A percentile compares a stretch with the other conserved stretches of the same genome.
These are phyloP conservation scores for Pharnaceum exiguum DNA, from an alignment of 148 eudicot species.

Conservation along the genomic window DNA sequence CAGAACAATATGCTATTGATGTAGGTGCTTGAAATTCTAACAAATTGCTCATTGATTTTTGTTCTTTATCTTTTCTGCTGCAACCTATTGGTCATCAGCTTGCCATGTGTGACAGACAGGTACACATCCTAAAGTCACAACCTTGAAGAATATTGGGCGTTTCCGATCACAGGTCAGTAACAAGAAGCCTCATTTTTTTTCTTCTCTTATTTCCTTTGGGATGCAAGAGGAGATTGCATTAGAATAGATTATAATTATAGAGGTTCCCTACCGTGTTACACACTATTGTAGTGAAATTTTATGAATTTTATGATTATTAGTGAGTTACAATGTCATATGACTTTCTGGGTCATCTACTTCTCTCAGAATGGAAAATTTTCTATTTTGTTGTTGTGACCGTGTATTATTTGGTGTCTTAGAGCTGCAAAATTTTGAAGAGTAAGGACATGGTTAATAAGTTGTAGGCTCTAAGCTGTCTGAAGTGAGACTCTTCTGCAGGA, in stretches of 20 bases:
- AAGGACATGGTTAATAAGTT: slow-evolving; percentile 4
- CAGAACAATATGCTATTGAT: slow-evolving; percentile 98
- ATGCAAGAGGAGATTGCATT: background rate
- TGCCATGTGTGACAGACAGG: slow-evolving; percentile 70
- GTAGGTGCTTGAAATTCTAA: slow-evolving; percentile 30
- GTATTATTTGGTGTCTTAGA: too few species aligned
- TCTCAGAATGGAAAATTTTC: too few species aligned
- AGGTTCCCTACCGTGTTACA: too few species aligned
- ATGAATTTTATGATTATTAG: too few species aligned
- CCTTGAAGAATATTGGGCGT: slow-evolving; percentile 70
- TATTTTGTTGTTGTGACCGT: too few species aligned
- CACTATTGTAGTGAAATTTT: too few species aligned
- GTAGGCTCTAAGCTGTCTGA: background rate
- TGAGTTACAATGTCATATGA: too few species aligned
- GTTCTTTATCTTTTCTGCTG: slow-evolving; percentile 1
- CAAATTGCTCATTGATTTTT: slow-evolving; percentile 5
- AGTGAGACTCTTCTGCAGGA: slow-evolving; percentile 3
- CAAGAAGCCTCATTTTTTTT: background rate
- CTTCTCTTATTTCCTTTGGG: background rate
- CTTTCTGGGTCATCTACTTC: too few species aligned
- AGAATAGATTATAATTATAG: too few species aligned
- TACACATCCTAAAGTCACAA: slow-evolving; percentile 91
- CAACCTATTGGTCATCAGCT: slow-evolving; percentile 22
- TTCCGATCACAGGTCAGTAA: slow-evolving; percentile 71
- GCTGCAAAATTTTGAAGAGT: too few species aligned